Percentiles rank a stretch among this genome's conserved stretches.
Evolutionary conservation across 1,139 yeast genomes (phyloP).

Genomic region (Scheffersomyces titani): DNA sequence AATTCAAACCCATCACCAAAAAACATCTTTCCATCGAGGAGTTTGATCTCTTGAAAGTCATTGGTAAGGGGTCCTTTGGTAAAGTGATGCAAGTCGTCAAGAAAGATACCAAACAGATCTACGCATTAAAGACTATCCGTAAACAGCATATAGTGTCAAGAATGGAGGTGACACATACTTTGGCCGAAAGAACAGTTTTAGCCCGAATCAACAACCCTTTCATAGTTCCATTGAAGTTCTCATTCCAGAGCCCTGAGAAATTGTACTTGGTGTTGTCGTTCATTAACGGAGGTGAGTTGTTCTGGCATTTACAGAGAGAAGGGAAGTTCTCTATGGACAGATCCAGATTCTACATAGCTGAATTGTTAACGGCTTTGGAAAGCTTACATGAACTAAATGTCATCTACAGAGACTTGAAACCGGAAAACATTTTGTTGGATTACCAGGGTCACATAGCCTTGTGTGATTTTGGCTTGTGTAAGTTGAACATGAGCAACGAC

Average conservation of each 20-base stretch:
- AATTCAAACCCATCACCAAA: conserved; percentile 69
- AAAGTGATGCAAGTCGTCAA: conserved; percentile 98
- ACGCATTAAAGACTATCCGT: conserved; percentile 90
- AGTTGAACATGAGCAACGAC: conserved; percentile 84
- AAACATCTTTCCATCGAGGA: conserved; percentile 79
- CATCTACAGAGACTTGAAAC: conserved; percentile 92
- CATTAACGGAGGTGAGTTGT: conserved; percentile 96
- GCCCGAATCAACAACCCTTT: conserved; percentile 96
- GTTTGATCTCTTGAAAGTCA: conserved; percentile 88
- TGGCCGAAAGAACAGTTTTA: conserved; percentile 92
- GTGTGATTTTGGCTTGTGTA: conserved; percentile 96
- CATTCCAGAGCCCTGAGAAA: conserved; percentile 95
- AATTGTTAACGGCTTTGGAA: conserved; percentile 87
- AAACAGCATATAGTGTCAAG: conserved; percentile 93
- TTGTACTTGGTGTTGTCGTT: conserved; percentile 86
- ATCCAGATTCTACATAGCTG: conserved; percentile 92
- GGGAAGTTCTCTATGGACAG: conserved; percentile 89
- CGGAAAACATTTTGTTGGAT: conserved; percentile 90
- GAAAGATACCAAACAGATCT: conserved; percentile 90
- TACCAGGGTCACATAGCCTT: conserved; percentile 97
- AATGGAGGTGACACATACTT: conserved; percentile 92
- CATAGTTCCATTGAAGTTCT: conserved; percentile 94
- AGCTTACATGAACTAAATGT: conserved; percentile 88
- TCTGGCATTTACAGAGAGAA: conserved; percentile 90
- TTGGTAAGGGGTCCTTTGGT: conserved; percentile 97